These are phyloP conservation scores for Rhizophora apiculata DNA, from an alignment of 345 rosid genomes.

Conservation along the genomic window DNA sequence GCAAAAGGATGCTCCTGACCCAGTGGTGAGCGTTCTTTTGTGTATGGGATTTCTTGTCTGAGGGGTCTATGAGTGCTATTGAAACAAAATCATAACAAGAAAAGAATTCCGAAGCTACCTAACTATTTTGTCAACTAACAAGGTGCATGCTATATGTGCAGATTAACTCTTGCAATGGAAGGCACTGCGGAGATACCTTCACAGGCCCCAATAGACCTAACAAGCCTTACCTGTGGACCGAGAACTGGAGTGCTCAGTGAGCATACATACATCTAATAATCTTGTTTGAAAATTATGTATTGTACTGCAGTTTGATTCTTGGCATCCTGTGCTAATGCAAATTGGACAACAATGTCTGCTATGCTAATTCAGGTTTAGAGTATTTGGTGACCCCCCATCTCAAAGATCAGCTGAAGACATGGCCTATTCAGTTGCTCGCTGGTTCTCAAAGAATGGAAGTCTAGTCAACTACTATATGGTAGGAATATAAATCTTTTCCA, in stretches of 20 bases:
- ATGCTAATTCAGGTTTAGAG: conserved; percentile 45
- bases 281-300: neutral
- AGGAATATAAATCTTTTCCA: conserved; percentile 6
- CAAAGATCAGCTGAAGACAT: neutral
- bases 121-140: neutral
- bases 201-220: conserved; percentile 78
- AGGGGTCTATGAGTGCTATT: neutral
- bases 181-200: conserved; percentile 95
- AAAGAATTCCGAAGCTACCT: neutral
- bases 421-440: neutral
- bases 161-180: conserved; percentile 87
- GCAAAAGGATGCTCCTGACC: conserved; percentile 81
- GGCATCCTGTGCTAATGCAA: neutral
- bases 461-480: conserved; percentile 93
- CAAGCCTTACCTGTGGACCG: conserved; percentile 92
- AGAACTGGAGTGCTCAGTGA: conserved; percentile 97
- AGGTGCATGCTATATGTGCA: neutral
- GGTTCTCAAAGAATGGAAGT: conserved; percentile 74
- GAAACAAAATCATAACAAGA: neutral
- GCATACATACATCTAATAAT: conserved; percentile 17
- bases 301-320: too few species aligned
- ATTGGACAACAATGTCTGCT: neutral
- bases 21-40: conserved; percentile 43
- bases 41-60: neutral
- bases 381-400: conserved; percentile 75